Base-by-base conservation (phyloP, 163 green algal genomes). In the Botryococcus braunii region DNA sequence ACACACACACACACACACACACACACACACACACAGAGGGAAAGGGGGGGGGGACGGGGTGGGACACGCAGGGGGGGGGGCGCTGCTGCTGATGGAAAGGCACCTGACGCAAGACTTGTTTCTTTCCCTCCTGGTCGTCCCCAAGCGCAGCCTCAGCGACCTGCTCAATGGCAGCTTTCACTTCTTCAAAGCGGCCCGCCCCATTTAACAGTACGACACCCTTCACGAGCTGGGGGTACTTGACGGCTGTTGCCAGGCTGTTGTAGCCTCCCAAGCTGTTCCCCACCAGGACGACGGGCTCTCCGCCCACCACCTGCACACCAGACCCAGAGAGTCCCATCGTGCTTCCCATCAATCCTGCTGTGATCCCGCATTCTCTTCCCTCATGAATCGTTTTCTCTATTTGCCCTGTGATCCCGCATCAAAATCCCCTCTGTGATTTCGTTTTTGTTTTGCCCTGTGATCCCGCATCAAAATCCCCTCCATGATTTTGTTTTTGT, bases 181-280 rank as follows among this genome's bases (percentile, higher is more conserved):
- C 37, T 43, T 87, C 79, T 27, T 85, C 74, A 71, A 94, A 86
- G 3, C 78, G 71, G 0, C 88, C 88, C 2, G 88, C 88, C 7
- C 74, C 81, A 52, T 95, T 95, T 9, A 95, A 74, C 57, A 95
- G 72, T 29, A 85, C 84, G 23, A 93, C 75, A 0, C 77, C 81
- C 47, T 72, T 74, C 31, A 62, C 41, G 1, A 87, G 68, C 6
- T 91, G 79, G 2, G 86, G 88, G 37, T 72, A 39, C 2, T 57
- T 50, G 0, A 79, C 83, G 17, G 85, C 86, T 4, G 82, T 79
- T 2, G 83, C 73, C 57, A 95, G 69, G 1, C 68, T 75, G 32
- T 82, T 88, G 68, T 91, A 96, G 25, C 85, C 89, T 7, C 89
- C 89, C 58, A 95, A 71, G 29, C 70, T 85, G 79, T 95, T 95